phyloP scores from a whole-genome alignment of 352 stramenopile species.

The Phytophthora podocarpi region DNA sequence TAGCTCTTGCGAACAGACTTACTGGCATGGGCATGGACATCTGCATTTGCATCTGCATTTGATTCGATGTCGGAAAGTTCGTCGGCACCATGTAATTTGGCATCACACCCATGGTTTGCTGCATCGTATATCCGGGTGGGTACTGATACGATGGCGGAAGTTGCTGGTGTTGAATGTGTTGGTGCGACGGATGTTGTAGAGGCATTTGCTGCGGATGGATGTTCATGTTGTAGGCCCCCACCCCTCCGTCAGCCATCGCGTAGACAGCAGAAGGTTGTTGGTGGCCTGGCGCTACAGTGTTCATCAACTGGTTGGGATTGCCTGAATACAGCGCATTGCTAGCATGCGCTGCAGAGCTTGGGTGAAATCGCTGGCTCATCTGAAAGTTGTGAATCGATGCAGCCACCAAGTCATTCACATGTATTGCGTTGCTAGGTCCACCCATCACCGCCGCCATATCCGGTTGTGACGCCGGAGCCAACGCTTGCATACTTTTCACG shows the following conservation, averaged over 20 bases:
- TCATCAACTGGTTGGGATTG: constrained; percentile 35
- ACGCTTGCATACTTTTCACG: constrained; percentile 31
- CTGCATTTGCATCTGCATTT: constrained; percentile 53
- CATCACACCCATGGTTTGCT: constrained; percentile 45
- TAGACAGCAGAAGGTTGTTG: constrained; percentile 45
- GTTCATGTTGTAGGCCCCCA: constrained; percentile 42
- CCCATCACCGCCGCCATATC: constrained; percentile 27
- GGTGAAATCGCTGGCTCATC: constrained; percentile 67
- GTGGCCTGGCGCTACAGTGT: constrained; percentile 13
- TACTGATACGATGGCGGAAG: constrained; percentile 37
- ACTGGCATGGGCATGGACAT: constrained; percentile 38
- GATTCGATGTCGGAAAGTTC: constrained; percentile 38
- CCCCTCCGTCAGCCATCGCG: constrained; percentile 42
- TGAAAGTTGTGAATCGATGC: constrained; percentile 79
- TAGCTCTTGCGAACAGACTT: constrained; percentile 9
- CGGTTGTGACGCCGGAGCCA: constrained; percentile 24
- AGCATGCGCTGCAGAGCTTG: constrained; percentile 25
- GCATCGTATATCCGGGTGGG: constrained; percentile 49
- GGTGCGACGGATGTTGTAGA: constrained; percentile 21
- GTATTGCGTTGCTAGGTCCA: constrained; percentile 37
- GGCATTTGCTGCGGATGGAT: constrained; percentile 30
- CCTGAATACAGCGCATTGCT: constrained; percentile 34
- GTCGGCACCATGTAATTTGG: constrained; percentile 60
- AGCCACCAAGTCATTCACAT: constrained; percentile 70
- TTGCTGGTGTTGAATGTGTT: constrained; percentile 35